Evolutionary conservation across 352 stramenopile genomes (phyloP).

Genomic region (Aphanomyces invadans): DNA sequence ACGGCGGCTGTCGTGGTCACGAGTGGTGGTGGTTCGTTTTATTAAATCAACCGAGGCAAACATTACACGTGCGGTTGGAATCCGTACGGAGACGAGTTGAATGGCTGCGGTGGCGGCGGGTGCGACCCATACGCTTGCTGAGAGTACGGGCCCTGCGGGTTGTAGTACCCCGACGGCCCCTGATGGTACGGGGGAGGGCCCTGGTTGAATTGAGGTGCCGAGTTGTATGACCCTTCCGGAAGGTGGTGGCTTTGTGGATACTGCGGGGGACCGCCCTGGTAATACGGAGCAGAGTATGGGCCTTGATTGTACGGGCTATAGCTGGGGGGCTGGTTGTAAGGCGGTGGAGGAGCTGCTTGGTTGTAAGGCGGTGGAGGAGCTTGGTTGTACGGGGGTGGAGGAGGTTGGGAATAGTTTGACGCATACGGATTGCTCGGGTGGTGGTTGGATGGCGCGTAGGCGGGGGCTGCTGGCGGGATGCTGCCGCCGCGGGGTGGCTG

Average conservation of each 20-base stretch:
- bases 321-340: not conserved
- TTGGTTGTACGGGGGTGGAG: constrained; percentile 8
- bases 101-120: constrained; percentile 14
- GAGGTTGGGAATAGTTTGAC: not conserved
- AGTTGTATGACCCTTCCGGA: too few species aligned
- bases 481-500: not conserved
- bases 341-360: not conserved
- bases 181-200: not conserved
- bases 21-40: too few species aligned
- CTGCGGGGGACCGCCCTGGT: not conserved
- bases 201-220: too few species aligned
- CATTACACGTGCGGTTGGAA: constrained; percentile 4
- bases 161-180: not conserved
- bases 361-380: not conserved
- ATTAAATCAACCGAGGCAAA: too few species aligned
- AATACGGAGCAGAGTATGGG: too few species aligned
- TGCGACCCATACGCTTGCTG: not conserved
- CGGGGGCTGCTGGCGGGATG: not conserved
- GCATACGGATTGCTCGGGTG: constrained; percentile 16
- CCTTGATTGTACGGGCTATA: too few species aligned
- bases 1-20: too few species aligned
- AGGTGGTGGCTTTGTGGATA: not conserved
- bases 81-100: constrained; percentile 13
- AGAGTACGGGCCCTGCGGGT: not conserved
- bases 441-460: constrained; percentile 8